Evolutionary conservation across 805 yeast genomes (phyloP), one percentile per base, ranked within the genome.

Genomic region (Lachancea mirantina): DNA sequence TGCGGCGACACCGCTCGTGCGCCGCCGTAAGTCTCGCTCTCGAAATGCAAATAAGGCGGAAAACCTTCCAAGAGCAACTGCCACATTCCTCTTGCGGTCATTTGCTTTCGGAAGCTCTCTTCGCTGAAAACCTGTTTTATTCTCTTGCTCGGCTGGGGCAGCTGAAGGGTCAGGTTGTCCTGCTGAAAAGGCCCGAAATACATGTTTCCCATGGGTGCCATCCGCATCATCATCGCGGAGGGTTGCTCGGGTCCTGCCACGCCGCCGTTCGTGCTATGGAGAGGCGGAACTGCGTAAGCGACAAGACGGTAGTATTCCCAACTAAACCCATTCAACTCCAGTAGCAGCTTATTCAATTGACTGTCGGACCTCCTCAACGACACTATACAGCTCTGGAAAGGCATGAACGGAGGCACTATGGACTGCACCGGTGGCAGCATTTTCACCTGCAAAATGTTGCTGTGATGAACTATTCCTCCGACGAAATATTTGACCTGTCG

Each of bases 1-100:
- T 30, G 34, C 14, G 32, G 36, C 2, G 34, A 14, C 7, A 17
- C 19, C 10, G 32, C 21, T 15, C 27, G 23, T n/a, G 26, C 13
- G 8, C 27, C 6, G 15, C 26, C 28, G 28, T 34, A 26, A 14
- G 23, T 22, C 7, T 27, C 25, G 14, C 27, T 34, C 19, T 55
- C 59, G 24, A 49, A 39, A 22, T 50, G 44, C 35, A 55, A 33
- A 36, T 45, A 55, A 4, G 61, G 61, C 19, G 61, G 61, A 38
- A 56, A 56, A 34, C 54, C 51, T 13, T 39, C 39, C 23, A 56
- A 27, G 30, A 47, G 47, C 21, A 56, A 30, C 36, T 56, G 61
- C 37, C 43, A 50, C 61, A 56, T 56, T 13, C 52, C 50, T 30
- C 60, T 46, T 10, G 52, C 47, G 8, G 58, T 52, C 61, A 56